Percentiles rank a stretch among this genome's conserved stretches.
These are phyloP conservation scores for Pseudogymnoascus sp. DNA, from an alignment of 2,329 filamentous ascomycete genomes.

Conservation along the genomic window DNA sequence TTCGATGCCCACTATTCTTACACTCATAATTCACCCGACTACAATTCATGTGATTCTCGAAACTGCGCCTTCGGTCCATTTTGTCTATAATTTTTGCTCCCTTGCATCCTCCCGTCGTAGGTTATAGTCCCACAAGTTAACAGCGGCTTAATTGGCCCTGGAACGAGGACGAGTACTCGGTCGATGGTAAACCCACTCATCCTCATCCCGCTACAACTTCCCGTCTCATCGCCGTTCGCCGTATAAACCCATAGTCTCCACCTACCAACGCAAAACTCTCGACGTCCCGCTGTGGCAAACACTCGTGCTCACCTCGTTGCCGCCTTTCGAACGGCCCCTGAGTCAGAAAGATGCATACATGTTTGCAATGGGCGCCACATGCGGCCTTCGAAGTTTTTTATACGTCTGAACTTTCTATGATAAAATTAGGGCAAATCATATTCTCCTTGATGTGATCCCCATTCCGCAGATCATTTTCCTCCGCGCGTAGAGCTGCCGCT, in stretches of 20 bases:
- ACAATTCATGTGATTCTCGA: not conserved
- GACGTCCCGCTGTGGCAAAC: not conserved
- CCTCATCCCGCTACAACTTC: not conserved
- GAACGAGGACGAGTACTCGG: not conserved
- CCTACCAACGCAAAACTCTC: not conserved
- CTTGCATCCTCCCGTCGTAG: not conserved
- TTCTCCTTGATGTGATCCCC: conserved; percentile 23
- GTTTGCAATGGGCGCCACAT: not conserved
- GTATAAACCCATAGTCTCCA: not conserved
- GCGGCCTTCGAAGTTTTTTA: not conserved
- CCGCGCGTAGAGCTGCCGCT: conserved; percentile 21
- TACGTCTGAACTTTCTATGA: conserved; percentile 21
- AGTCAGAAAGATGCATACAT: not conserved
- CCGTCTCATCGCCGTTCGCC: not conserved
- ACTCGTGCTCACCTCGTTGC: not conserved
- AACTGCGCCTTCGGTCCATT: not conserved
- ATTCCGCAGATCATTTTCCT: conserved; percentile 29
- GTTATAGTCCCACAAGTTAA: not conserved
- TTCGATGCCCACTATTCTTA: not conserved
- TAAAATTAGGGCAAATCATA: conserved; percentile 23
- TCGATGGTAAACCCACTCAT: not conserved
- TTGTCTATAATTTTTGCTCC: not conserved
- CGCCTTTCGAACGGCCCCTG: not conserved
- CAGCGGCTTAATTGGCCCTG: not conserved
- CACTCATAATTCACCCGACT: not conserved